Evolutionary conservation across 1,284 basidiomycete genomes (phyloP), one percentile per base, ranked within the genome.

Genomic region (Blastosporella zonata): DNA sequence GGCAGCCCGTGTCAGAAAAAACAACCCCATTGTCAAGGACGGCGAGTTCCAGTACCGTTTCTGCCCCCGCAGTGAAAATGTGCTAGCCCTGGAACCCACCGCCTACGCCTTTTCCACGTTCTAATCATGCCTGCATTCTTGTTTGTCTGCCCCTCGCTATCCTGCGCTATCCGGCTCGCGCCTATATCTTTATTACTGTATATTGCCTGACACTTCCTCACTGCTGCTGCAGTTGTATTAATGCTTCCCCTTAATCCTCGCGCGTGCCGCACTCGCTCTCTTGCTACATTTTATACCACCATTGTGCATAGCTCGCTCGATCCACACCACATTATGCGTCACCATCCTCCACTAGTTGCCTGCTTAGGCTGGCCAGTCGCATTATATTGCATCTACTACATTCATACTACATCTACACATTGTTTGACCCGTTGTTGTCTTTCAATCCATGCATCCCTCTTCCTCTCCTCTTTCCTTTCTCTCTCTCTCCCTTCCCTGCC

Each of bases 1-100:
- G 42, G 77, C 78, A 54, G 73, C 74, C 41, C 69, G 69, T 13
- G 55, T 62, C 46, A 68, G 75, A 6, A 71, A 67, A 47, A 62
- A 66, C 54, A 87, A 85, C 54, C 84, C 84, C 5, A 68, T 87
- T 55, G 71, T 87, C 44, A 68, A 67, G 54, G 77, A 87, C 56
- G 84, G 84, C 58, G 79, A 77, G 15, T 85, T 85, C 65, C 81
- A 82, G 61, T 81, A 83, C 53, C 76, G 83, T 44, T 77, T 76
- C 46, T 76, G 75, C 52, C 71, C 72, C 37, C 71, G 68, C 56
- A 71, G 76, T 46, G 66, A 69, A 9, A 5, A 27, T 6, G 25
- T 9, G 6, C 25, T 27, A 5, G 6, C 9, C 25, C 25, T 6
- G 9, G 25, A 27, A 9, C 25, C 25, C 25, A 27, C 25, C 25